Percentiles rank a stretch among this genome's conserved stretches.
Evolutionary conservation across 2,329 filamentous ascomycete species (phyloP).

Genomic region (Arthrobotrys musiformis): DNA sequence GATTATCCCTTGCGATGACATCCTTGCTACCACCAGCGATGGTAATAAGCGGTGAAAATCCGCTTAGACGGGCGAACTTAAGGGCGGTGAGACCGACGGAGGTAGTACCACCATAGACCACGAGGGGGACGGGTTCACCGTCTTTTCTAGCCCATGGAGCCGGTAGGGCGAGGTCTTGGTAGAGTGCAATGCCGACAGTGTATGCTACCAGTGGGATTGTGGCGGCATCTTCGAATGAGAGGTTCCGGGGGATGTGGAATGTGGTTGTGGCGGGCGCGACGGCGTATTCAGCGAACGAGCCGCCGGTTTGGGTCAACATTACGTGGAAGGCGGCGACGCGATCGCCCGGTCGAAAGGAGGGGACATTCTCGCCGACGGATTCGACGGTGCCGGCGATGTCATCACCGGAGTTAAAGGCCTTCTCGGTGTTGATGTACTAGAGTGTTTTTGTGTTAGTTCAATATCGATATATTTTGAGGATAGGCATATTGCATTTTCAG

Average conservation of each 20-base stretch:
- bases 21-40: conserved; percentile 49
- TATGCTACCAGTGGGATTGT: conserved; percentile 70
- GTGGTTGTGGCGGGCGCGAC: conserved; percentile 64
- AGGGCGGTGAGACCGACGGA: conserved; percentile 49
- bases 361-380: conserved; percentile 68
- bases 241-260: conserved; percentile 63
- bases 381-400: conserved; percentile 70
- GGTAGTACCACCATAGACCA: conserved; percentile 65
- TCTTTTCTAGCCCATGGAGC: conserved; percentile 65
- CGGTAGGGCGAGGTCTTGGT: conserved; percentile 65
- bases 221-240: conserved; percentile 67
- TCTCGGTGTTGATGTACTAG: conserved; percentile 34
- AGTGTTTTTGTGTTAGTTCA: not conserved
- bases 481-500: too few relatives aligned
- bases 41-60: conserved; percentile 49
- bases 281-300: conserved; percentile 64
- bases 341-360: conserved; percentile 70
- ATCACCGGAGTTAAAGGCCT: conserved; percentile 66
- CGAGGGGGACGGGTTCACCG: conserved; percentile 61
- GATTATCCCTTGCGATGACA: conserved; percentile 57
- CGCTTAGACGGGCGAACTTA: conserved; percentile 53
- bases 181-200: conserved; percentile 68
- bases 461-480: not conserved
- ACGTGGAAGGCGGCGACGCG: conserved; percentile 69
- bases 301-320: conserved; percentile 58